Conservation (phyloP, 345 rosid species). For the Rhizophora apiculata region DNA sequence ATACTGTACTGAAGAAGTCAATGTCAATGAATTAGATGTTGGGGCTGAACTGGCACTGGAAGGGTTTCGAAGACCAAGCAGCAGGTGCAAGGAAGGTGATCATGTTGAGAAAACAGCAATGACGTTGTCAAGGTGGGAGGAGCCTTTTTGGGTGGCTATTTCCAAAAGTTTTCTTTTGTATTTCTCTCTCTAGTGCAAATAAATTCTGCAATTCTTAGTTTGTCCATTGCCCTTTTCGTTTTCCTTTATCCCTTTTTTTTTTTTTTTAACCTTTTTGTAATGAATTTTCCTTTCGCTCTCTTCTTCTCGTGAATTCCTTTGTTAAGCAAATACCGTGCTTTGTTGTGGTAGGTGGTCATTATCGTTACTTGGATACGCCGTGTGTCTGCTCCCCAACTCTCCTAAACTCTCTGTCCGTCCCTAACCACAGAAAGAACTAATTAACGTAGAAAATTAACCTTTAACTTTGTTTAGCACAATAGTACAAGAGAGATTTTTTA, state of each 20-base stretch:
- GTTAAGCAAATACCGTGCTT: neutral
- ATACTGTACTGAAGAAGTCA: neutral
- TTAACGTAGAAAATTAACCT: no score
- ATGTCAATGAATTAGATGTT: constrained; percentile 21
- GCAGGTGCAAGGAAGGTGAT: constrained; percentile 49
- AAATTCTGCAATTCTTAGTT: neutral
- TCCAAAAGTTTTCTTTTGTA: constrained; percentile 44
- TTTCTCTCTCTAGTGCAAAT: constrained; percentile 7
- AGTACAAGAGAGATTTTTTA: no score
- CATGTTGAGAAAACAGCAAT: constrained; percentile 36
- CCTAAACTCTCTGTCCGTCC: neutral
- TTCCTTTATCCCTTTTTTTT: neutral
- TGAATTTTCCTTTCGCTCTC: no score
- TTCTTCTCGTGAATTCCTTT: neutral
- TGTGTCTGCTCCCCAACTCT: no score
- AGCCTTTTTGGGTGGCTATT: constrained; percentile 59
- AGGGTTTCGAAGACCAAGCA: constrained; percentile 30
- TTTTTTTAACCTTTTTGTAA: neutral
- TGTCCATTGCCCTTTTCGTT: neutral
- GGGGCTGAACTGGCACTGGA: constrained; percentile 32
- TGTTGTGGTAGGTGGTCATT: constrained; percentile 4
- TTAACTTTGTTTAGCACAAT: no score
- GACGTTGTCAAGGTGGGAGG: constrained; percentile 54
- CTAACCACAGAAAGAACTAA: neutral
- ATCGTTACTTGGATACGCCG: constrained; percentile 7